Evolutionary conservation across 345 rosid genomes (phyloP), one percentile per base, ranked within the genome.

Genomic region (Heritiera littoralis): DNA sequence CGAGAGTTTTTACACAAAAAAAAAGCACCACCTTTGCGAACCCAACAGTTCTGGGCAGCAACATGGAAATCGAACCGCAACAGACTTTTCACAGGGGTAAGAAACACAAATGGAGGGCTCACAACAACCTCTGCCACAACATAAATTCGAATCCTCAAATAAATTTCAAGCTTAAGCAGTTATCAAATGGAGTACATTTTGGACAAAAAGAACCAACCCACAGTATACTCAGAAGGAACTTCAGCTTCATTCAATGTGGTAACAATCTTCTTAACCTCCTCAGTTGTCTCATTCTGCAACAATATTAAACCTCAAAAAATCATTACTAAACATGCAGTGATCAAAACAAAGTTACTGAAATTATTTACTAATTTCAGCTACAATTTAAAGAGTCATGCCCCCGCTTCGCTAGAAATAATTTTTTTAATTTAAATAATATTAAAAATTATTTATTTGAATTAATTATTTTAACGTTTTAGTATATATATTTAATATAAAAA

Each of bases 31-130:
- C 94, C 93, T 81, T 87, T 92, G 72, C 89, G 86, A 72, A 87
- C 90, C 94, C 97, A 92, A 45, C 92, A 89, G 78, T 90, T 90
- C 59, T 89, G 94, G 6, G 94, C 94, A 1, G 92, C 90, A 4
- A 92, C 86, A n/a, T 87, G 85, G 75, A 92, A 86, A 83, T 90
- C 94, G 2, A 87, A 46, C 63, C 94, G 75, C 83, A 90, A 61
- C 18, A 87, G 72, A 6, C 78, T 59, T 77, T 87, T 90, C 49
- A 88, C 92, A 72, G 80, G 1, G 43, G 87, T 78, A 35, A 92
- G 94, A 54, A 89, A 92, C 75, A 92, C 87, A 79, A 85, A 90
- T 5, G 97, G 92, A 78, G 96, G 96, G 85, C 92, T 86, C 66
- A 92, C 89, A 79, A 92, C 90, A 67, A 90, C 91, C 87, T 92